Evolutionary conservation across 225 moss, liverwort and hornwort genomes (phyloP).

Genomic region (Bryoerythrophyllum caledonicum): DNA sequence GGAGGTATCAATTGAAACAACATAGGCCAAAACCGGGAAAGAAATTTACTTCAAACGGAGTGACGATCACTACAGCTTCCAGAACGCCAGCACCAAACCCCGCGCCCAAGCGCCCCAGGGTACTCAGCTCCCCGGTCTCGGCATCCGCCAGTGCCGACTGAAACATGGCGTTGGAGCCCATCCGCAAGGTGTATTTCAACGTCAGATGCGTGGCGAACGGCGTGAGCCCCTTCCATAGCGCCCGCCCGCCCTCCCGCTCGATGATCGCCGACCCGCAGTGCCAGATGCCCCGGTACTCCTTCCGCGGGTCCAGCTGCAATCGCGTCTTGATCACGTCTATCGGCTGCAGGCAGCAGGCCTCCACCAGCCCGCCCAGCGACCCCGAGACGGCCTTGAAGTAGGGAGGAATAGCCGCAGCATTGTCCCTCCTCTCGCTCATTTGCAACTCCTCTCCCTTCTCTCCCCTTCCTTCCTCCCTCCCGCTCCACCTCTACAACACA

Average conservation of each 20-base stretch:
- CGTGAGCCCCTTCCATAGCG: conserved; percentile 93
- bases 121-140: conserved; percentile 60
- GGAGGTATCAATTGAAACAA: neutral
- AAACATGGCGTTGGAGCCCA: conserved; percentile 89
- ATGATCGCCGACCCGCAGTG: conserved; percentile 77
- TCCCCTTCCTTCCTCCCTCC: neutral
- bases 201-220: conserved; percentile 95
- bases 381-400: conserved; percentile 87
- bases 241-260: conserved; percentile 73
- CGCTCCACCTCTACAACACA: neutral
- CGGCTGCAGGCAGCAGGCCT: conserved; percentile 93
- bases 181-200: conserved; percentile 88
- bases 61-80: conserved; percentile 82
- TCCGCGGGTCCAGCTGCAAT: conserved; percentile 81
- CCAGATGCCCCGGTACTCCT: conserved; percentile 78
- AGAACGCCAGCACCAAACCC: conserved; percentile 92
- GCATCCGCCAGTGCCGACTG: conserved; percentile 71
- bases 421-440: conserved; percentile 36
- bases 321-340: conserved; percentile 98
- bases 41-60: conserved; percentile 81
- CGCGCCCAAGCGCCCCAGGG: conserved; percentile 52
- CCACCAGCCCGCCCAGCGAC: conserved; percentile 84
- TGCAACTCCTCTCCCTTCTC: neutral
- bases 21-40: neutral
- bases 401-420: conserved; percentile 70